Evolutionary conservation across 2,329 filamentous ascomycete genomes (phyloP).

Genomic region (Cladosporium sp.): DNA sequence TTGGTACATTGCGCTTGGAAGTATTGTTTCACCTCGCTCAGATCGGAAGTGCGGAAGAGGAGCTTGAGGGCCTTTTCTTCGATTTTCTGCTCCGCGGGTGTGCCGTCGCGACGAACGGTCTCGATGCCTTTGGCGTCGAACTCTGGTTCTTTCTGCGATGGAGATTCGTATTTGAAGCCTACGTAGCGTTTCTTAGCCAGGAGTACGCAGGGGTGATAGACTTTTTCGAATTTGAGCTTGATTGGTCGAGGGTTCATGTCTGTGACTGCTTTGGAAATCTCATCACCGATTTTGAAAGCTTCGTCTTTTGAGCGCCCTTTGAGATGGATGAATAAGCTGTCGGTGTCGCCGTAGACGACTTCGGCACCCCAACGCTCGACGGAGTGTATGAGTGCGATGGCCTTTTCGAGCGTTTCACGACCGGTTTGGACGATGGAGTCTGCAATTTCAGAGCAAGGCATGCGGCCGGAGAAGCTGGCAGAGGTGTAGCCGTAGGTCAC

Average conservation of each 20-base stretch:
- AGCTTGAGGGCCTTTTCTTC: slow-evolving; percentile 87
- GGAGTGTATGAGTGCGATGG: slow-evolving; percentile 88
- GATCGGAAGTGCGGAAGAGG: slow-evolving; percentile 82
- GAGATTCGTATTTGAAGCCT: slow-evolving; percentile 89
- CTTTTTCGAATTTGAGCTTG: slow-evolving; percentile 97
- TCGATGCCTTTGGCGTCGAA: slow-evolving; percentile 99
- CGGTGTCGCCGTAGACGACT: slow-evolving; percentile 96
- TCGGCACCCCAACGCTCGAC: slow-evolving; percentile 85
- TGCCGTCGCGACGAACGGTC: slow-evolving; percentile 91
- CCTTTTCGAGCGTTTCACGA: slow-evolving; percentile 87
- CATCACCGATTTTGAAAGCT: slow-evolving; percentile 87
- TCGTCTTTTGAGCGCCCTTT: slow-evolving; percentile 81
- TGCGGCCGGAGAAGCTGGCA: slow-evolving; percentile 90
- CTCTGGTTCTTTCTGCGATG: slow-evolving; percentile 69
- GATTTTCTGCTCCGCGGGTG: slow-evolving; percentile 92
- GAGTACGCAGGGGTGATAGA: slow-evolving; percentile 91
- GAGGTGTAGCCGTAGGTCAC: slow-evolving; percentile 98
- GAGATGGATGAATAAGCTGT: slow-evolving; percentile 87
- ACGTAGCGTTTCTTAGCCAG: slow-evolving; percentile 97
- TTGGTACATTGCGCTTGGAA: slow-evolving; percentile 88
- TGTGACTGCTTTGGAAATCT: slow-evolving; percentile 84
- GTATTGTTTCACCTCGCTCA: slow-evolving; percentile 82
- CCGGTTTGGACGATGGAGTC: slow-evolving; percentile 97
- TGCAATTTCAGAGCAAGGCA: slow-evolving; percentile 97
- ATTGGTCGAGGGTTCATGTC: slow-evolving; percentile 84